A percentile compares a stretch with the other conserved stretches of the same genome.
These are phyloP conservation scores for Cornus suecica DNA, from an alignment of 148 eudicot species.

Conservation along the genomic window DNA sequence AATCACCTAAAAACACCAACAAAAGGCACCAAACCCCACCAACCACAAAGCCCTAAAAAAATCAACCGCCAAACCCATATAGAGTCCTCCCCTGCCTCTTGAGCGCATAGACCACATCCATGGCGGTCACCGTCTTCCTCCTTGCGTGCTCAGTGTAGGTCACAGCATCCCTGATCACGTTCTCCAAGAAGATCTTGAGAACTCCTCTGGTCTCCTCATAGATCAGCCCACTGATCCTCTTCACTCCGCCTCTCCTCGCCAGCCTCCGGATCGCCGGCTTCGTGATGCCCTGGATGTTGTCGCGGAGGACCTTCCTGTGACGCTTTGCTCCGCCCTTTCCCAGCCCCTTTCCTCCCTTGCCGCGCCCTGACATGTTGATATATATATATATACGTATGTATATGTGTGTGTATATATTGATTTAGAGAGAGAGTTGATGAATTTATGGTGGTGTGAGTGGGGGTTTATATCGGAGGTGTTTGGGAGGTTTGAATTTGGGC, in stretches of 20 bases:
- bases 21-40: background rate
- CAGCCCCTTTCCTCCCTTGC: constrained; percentile 38
- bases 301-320: constrained; percentile 33
- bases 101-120: constrained; percentile 38
- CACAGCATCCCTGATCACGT: constrained; percentile 40
- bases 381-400: too few species aligned
- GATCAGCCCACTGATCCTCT: constrained; percentile 35
- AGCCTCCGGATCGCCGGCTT: constrained; percentile 34
- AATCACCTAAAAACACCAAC: background rate
- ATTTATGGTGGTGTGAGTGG: background rate
- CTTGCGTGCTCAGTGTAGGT: constrained; percentile 41
- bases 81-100: constrained; percentile 43
- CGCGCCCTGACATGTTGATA: constrained; percentile 35
- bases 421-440: background rate
- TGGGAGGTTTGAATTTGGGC: constrained; percentile 1
- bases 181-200: constrained; percentile 36
- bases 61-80: constrained; percentile 34
- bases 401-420: too few species aligned
- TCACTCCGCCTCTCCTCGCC: constrained; percentile 36
- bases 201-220: constrained; percentile 38
- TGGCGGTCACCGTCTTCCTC: constrained; percentile 43
- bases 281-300: constrained; percentile 41
- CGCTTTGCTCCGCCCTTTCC: constrained; percentile 46
- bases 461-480: background rate
- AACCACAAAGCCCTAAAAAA: background rate